These are phyloP conservation scores for Pseudocercospora vitis DNA, from an alignment of 2,329 filamentous ascomycete species.

Conservation along the genomic window DNA sequence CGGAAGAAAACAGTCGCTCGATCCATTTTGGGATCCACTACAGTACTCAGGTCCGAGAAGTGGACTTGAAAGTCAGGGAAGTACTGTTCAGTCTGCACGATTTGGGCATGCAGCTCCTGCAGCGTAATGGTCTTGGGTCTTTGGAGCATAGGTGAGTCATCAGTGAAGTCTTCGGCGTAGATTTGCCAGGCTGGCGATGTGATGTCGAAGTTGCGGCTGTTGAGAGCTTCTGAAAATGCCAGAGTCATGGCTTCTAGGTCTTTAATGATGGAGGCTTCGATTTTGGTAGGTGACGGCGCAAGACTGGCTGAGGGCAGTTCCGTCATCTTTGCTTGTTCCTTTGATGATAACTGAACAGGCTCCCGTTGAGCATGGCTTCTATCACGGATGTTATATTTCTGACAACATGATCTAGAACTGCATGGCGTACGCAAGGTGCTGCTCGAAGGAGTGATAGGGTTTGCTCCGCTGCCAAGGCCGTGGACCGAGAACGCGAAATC, in stretches of 20 bases:
- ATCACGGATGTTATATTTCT: background rate
- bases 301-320: background rate
- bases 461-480: too few species aligned
- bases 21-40: background rate
- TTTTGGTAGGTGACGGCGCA: background rate
- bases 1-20: constrained; percentile 2
- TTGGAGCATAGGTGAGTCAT: background rate
- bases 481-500: too few species aligned
- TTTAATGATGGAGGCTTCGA: background rate
- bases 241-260: background rate
- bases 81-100: background rate
- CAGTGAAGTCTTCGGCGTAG: background rate
- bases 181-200: background rate
- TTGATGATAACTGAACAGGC: background rate
- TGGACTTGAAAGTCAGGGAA: background rate
- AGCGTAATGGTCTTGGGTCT: background rate
- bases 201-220: background rate
- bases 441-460: too few species aligned
- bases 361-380: background rate
- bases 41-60: background rate
- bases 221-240: background rate
- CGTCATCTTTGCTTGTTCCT: background rate
- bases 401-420: background rate
- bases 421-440: too few species aligned
- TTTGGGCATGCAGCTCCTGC: background rate